phyloP scores from a whole-genome alignment of 192 early-diverging fungal genomes.

The Podila verticillata region DNA sequence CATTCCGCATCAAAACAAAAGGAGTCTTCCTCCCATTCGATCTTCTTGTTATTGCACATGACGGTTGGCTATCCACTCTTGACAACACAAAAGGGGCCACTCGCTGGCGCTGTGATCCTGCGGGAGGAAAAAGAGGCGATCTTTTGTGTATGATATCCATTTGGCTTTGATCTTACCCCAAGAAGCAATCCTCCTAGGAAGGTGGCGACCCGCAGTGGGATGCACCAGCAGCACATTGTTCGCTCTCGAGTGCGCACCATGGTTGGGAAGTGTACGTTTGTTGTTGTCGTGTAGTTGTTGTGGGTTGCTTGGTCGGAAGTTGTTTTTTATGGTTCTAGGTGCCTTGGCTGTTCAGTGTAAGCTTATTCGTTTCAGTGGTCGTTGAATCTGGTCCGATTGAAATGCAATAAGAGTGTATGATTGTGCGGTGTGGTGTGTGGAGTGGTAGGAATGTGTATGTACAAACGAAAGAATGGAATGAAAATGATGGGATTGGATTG shows the following conservation, averaged over 20 bases:
- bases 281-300: too few relatives aligned
- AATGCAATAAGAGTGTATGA: neutral
- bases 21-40: neutral
- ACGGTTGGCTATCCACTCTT: neutral
- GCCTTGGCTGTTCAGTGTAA: too few relatives aligned
- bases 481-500: neutral
- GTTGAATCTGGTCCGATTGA: too few relatives aligned
- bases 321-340: too few relatives aligned
- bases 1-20: too few relatives aligned
- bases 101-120: too few relatives aligned
- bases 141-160: neutral
- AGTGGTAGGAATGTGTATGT: neutral
- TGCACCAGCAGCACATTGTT: conserved; percentile 39
- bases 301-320: too few relatives aligned
- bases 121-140: too few relatives aligned
- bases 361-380: too few relatives aligned
- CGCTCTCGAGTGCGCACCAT: neutral
- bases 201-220: conserved; percentile 42
- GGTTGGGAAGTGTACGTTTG: too few relatives aligned
- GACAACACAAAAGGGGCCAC: neutral
- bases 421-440: neutral
- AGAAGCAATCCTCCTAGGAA: conserved; percentile 28
- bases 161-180: conserved; percentile 13
- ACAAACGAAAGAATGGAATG: neutral
- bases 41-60: neutral